These are phyloP conservation scores for Vicia sativa DNA, from an alignment of 306 rosid species.

Conservation along the genomic window DNA sequence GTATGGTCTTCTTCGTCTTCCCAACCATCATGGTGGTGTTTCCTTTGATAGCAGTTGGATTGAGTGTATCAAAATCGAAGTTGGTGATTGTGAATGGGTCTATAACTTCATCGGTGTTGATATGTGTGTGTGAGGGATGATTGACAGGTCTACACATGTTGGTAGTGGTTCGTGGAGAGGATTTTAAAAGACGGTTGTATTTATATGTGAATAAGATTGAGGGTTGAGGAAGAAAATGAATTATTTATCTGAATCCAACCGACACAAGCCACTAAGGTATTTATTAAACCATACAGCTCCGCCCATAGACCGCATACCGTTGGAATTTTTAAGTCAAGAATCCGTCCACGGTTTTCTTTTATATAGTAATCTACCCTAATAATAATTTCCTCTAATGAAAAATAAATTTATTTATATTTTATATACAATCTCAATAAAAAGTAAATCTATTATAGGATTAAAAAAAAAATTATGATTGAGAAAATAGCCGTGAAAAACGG, in stretches of 20 bases:
- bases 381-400: too few relatives aligned
- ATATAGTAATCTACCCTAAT: background rate
- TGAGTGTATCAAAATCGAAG: background rate
- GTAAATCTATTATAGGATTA: too few relatives aligned
- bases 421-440: too few relatives aligned
- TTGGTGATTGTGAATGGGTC: background rate
- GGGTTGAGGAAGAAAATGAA: background rate
- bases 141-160: constrained; percentile 3
- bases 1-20: background rate
- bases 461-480: too few relatives aligned
- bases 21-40: background rate
- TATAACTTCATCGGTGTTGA: background rate
- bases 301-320: constrained; percentile 16
- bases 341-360: constrained; percentile 22
- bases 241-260: background rate
- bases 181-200: background rate
- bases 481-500: too few relatives aligned
- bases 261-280: background rate
- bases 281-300: background rate
- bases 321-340: background rate
- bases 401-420: too few relatives aligned
- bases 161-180: background rate
- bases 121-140: background rate
- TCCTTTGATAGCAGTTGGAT: background rate
- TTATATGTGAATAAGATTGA: background rate